Conservation (phyloP, 2,329 filamentous ascomycete species). For the Bimuria novae-zelandiae region DNA sequence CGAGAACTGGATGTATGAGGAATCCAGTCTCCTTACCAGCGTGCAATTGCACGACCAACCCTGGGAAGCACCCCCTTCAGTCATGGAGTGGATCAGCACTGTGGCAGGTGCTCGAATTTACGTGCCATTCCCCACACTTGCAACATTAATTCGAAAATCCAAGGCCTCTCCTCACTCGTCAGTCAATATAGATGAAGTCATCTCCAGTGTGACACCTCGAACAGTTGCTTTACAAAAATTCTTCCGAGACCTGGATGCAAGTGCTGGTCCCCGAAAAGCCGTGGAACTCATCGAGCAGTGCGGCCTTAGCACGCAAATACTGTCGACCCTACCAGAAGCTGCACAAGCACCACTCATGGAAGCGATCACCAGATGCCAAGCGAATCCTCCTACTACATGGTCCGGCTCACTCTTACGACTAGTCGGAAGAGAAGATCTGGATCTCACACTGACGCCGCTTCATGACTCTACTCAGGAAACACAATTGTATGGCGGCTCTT, state of each 20-base stretch:
- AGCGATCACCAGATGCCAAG: constrained; percentile 81
- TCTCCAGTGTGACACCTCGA: constrained; percentile 48
- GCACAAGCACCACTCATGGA: constrained; percentile 82
- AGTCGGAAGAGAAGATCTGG: constrained; percentile 81
- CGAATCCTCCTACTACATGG: constrained; percentile 80
- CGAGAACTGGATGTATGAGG: constrained; percentile 61
- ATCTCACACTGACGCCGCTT: constrained; percentile 37
- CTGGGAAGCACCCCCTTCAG: constrained; percentile 58
- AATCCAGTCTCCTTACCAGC: constrained; percentile 44
- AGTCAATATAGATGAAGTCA: constrained; percentile 42
- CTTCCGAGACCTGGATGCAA: constrained; percentile 56
- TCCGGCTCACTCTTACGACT: constrained; percentile 70
- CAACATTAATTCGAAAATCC: constrained; percentile 42
- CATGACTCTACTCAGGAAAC: constrained; percentile 29
- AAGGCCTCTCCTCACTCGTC: constrained; percentile 45
- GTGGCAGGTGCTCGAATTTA: constrained; percentile 36
- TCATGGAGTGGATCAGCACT: constrained; percentile 57
- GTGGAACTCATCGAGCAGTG: constrained; percentile 76
- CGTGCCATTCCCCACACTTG: constrained; percentile 43
- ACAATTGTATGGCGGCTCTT: constrained; percentile 16
- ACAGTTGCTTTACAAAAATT: constrained; percentile 73
- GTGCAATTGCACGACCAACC: constrained; percentile 37
- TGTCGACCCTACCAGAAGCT: constrained; percentile 85
- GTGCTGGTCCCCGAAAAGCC: constrained; percentile 58
- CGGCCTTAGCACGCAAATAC: constrained; percentile 67